phyloP scores from a whole-genome alignment of 139 green algal genomes.

The Gonium pectorale region DNA sequence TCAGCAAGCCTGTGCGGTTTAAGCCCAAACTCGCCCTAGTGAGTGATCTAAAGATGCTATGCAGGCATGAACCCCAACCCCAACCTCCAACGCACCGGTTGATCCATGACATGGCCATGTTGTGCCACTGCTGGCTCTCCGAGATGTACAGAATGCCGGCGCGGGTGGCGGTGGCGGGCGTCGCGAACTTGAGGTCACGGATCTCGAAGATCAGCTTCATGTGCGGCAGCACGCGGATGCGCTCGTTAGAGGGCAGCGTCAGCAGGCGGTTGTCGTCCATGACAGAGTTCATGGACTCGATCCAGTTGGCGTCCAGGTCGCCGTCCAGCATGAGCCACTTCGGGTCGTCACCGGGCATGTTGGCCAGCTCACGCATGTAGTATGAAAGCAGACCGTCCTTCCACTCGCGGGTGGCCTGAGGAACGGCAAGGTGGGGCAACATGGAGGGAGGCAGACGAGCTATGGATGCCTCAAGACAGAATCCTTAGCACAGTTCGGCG shows the following conservation, averaged over 20 bases:
- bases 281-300: constrained; percentile 92
- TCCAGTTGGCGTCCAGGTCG: constrained; percentile 92
- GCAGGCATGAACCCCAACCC: too few relatives aligned
- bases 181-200: constrained; percentile 87
- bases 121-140: constrained; percentile 87
- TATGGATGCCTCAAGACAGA: not conserved
- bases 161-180: constrained; percentile 86
- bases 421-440: not conserved
- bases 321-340: constrained; percentile 93
- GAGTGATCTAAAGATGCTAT: too few relatives aligned
- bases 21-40: too few relatives aligned
- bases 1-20: too few relatives aligned
- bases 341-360: constrained; percentile 85
- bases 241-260: constrained; percentile 90
- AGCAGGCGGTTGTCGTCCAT: constrained; percentile 93
- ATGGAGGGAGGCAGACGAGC: too few relatives aligned
- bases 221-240: constrained; percentile 87
- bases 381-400: constrained; percentile 90
- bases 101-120: constrained; percentile 82
- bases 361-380: constrained; percentile 91
- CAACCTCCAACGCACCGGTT: constrained; percentile 33
- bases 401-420: constrained; percentile 84
- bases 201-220: constrained; percentile 95
- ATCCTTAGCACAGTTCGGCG: too few relatives aligned
- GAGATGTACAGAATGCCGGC: constrained; percentile 90